Percentiles rank a stretch among this genome's conserved stretches.
Conservation (phyloP, 1,139 yeast species). For the Kluyveromyces sp. region DNA sequence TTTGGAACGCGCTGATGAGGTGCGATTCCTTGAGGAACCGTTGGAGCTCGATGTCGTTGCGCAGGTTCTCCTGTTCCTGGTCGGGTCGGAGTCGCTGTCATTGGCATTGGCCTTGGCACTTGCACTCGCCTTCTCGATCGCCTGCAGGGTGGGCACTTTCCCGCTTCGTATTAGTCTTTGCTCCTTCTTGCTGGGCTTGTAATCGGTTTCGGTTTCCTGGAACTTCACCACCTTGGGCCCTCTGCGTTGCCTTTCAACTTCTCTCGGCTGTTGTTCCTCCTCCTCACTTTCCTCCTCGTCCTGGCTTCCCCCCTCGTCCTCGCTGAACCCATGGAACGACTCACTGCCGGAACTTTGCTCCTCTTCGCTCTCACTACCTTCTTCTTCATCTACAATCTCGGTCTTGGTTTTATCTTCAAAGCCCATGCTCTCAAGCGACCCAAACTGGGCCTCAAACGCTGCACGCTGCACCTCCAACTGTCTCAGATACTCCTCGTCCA, state of each 20-base stretch:
- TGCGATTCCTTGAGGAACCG: slow-evolving; percentile 80
- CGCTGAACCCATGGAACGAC: slow-evolving; percentile 3
- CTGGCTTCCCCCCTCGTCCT: not conserved
- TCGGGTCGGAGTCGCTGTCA: slow-evolving; percentile 23
- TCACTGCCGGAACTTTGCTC: slow-evolving; percentile 1
- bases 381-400: not conserved
- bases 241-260: slow-evolving; percentile 8
- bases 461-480: slow-evolving; percentile 50
- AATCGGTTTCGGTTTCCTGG: slow-evolving; percentile 20
- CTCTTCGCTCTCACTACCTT: not conserved
- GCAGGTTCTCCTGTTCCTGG: slow-evolving; percentile 41
- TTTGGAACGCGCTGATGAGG: slow-evolving; percentile 60
- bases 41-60: slow-evolving; percentile 79
- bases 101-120: slow-evolving; percentile 14
- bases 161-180: slow-evolving; percentile 37
- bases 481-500: slow-evolving; percentile 36
- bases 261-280: slow-evolving; percentile 8
- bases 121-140: slow-evolving; percentile 7
- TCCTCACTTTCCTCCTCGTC: slow-evolving; percentile 10
- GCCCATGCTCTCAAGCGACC: slow-evolving; percentile 52
- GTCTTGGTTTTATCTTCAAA: slow-evolving; percentile 45
- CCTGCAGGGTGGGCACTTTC: slow-evolving; percentile 20
- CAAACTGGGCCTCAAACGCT: slow-evolving; percentile 66
- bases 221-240: slow-evolving; percentile 42
- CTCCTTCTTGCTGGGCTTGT: slow-evolving; percentile 37